Conservation (phyloP, 331 rosid species). For the Quercus tomentella region DNA sequence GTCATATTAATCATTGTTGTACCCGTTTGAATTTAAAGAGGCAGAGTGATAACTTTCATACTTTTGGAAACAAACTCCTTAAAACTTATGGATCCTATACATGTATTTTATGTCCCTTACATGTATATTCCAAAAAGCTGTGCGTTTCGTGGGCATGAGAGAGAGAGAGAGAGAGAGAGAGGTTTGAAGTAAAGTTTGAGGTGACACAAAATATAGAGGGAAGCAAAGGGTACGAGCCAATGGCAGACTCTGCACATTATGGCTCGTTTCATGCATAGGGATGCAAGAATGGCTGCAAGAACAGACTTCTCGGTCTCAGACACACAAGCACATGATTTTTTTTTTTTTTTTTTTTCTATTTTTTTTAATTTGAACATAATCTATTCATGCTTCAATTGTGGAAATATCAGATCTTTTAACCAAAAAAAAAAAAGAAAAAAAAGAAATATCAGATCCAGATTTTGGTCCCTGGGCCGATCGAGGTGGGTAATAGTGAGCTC, state of each 20-base stretch:
- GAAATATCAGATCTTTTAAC: background rate
- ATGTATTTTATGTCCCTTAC: background rate
- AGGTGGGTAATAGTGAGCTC: conserved; percentile 6
- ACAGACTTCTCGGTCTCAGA: background rate
- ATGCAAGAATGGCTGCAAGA: conserved; percentile 16
- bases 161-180: background rate
- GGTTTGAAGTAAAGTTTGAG: background rate
- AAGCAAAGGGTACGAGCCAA: conserved; percentile 31
- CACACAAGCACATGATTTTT: no score
- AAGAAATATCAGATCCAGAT: background rate
- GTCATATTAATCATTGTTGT: no score
- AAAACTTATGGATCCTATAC: background rate
- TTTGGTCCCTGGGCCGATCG: conserved; percentile 4
- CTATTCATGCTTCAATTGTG: no score
- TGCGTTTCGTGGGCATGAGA: background rate
- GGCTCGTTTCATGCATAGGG: conserved; percentile 8
- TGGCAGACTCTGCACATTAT: conserved; percentile 18
- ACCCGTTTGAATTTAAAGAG: no score
- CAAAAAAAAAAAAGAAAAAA: no score
- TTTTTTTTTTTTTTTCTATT: no score
- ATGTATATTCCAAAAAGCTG: background rate
- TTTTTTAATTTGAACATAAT: no score
- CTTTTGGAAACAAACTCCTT: conserved; percentile 29
- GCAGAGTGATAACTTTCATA: conserved; percentile 15
- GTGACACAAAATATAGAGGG: background rate